Evolutionary conservation across 768 basidiomycete genomes (phyloP).

Genomic region (Mrakia hoshinonis): DNA sequence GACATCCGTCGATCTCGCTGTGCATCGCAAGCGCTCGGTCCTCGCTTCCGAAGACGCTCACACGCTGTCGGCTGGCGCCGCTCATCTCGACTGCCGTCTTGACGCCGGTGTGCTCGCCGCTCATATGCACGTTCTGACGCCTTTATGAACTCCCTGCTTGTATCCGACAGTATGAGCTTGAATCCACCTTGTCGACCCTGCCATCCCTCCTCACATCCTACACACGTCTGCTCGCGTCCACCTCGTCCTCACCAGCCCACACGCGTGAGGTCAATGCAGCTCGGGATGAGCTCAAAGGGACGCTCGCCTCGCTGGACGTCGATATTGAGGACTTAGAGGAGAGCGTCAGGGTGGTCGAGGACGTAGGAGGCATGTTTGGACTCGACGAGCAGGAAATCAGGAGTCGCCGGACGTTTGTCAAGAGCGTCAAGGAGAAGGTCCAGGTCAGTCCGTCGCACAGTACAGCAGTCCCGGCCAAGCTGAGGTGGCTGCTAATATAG

Average conservation of each 20-base stretch:
- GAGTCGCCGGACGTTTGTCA: slow-evolving; percentile 66
- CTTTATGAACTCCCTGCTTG: not conserved
- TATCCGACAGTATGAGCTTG: slow-evolving; percentile 12
- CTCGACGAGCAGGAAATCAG: slow-evolving; percentile 69
- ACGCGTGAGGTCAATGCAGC: slow-evolving; percentile 13
- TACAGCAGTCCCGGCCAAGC: not conserved
- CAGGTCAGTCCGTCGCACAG: slow-evolving; percentile 51
- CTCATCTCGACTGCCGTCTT: not conserved
- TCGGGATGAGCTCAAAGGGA: slow-evolving; percentile 57
- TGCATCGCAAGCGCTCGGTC: too few species aligned
- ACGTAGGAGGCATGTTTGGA: slow-evolving; percentile 65
- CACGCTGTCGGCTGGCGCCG: too few species aligned
- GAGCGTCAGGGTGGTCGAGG: slow-evolving; percentile 83
- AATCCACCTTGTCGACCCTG: slow-evolving; percentile 12
- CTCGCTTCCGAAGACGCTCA: too few species aligned
- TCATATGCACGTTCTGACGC: not conserved
- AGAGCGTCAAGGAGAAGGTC: slow-evolving; percentile 63
- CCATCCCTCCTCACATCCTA: slow-evolving; percentile 18
- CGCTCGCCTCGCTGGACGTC: slow-evolving; percentile 66
- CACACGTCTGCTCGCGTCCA: not conserved
- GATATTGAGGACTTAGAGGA: slow-evolving; percentile 91
- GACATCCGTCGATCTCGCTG: too few species aligned
- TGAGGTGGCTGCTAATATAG: too few species aligned
- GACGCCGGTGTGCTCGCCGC: not conserved
- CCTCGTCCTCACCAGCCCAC: not conserved